These are phyloP conservation scores for Silene vulgaris DNA, from an alignment of 179 eudicot genomes.

Conservation along the genomic window DNA sequence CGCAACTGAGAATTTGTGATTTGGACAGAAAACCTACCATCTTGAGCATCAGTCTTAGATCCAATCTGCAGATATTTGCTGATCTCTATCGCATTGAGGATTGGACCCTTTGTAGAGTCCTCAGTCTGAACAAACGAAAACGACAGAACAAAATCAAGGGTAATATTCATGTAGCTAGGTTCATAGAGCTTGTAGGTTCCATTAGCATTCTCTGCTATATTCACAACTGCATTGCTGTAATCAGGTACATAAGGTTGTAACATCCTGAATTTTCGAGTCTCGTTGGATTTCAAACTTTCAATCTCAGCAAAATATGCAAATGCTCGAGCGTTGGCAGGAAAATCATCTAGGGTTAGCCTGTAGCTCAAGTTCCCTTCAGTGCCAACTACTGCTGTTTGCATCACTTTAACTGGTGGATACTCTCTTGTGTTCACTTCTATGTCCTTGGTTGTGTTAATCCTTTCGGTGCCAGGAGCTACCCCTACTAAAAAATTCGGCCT, in stretches of 20 bases:
- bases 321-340: slow-evolving; percentile 93
- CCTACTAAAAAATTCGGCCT: slow-evolving; percentile 85
- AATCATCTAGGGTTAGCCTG: slow-evolving; percentile 77
- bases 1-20: neutral
- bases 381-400: slow-evolving; percentile 98
- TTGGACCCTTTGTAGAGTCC: slow-evolving; percentile 82
- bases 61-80: slow-evolving; percentile 62
- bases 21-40: slow-evolving; percentile 49
- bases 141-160: slow-evolving; percentile 70
- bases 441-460: slow-evolving; percentile 60
- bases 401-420: slow-evolving; percentile 87
- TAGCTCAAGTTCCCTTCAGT: slow-evolving; percentile 65
- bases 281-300: slow-evolving; percentile 50
- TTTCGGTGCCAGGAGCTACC: slow-evolving; percentile 75
- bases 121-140: slow-evolving; percentile 75
- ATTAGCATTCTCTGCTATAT: slow-evolving; percentile 89
- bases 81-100: slow-evolving; percentile 82
- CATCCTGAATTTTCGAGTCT: slow-evolving; percentile 79
- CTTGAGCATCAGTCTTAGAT: slow-evolving; percentile 57
- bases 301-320: slow-evolving; percentile 95
- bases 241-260: slow-evolving; percentile 65
- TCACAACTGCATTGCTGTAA: slow-evolving; percentile 93
- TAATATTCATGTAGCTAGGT: slow-evolving; percentile 89
- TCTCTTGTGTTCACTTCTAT: slow-evolving; percentile 71
- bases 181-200: slow-evolving; percentile 89